Evolutionary conservation across 129 eudicot species (phyloP).

Genomic region (Pulicaria dysenterica): DNA sequence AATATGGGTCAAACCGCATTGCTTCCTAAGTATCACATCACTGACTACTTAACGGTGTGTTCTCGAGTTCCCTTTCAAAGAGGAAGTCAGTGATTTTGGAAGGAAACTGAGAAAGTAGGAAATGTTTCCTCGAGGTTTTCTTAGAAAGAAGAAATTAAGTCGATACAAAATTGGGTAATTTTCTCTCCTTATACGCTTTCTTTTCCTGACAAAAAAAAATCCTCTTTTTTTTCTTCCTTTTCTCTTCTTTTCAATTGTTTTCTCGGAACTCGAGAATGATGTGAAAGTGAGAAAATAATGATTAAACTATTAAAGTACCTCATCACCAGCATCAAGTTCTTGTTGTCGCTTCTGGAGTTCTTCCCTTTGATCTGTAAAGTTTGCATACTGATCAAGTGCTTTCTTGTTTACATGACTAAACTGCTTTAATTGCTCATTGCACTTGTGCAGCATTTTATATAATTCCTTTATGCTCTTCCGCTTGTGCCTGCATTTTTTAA

Average conservation of each 20-base stretch:
- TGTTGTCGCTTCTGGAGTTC: slow-evolving; percentile 91
- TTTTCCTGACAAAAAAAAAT: neutral
- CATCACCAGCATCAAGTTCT: slow-evolving; percentile 96
- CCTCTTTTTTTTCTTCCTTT: neutral
- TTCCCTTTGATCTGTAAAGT: slow-evolving; percentile 96
- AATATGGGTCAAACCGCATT: slow-evolving; percentile 14
- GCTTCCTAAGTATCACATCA: slow-evolving; percentile 6
- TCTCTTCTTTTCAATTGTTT: neutral
- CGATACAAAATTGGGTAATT: neutral
- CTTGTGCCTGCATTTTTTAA: slow-evolving; percentile 53
- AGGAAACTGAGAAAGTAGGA: neutral
- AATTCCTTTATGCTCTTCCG: slow-evolving; percentile 75
- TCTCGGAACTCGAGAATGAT: neutral
- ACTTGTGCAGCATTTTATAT: slow-evolving; percentile 91
- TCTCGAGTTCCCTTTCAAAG: neutral
- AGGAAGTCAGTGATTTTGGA: neutral
- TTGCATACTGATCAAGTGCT: slow-evolving; percentile 98
- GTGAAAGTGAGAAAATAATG: slow-evolving; percentile 16
- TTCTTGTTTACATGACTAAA: slow-evolving; percentile 99
- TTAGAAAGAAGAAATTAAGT: no score
- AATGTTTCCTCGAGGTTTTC: no score
- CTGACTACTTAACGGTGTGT: no score
- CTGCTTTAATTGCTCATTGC: slow-evolving; percentile 91
- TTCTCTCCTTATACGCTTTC: neutral
- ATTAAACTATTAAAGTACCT: slow-evolving; percentile 49